Percentiles rank a stretch among this genome's conserved stretches.
phyloP scores from a whole-genome alignment of 2,329 filamentous ascomycete species.

The Amesomyces nigricolor region DNA sequence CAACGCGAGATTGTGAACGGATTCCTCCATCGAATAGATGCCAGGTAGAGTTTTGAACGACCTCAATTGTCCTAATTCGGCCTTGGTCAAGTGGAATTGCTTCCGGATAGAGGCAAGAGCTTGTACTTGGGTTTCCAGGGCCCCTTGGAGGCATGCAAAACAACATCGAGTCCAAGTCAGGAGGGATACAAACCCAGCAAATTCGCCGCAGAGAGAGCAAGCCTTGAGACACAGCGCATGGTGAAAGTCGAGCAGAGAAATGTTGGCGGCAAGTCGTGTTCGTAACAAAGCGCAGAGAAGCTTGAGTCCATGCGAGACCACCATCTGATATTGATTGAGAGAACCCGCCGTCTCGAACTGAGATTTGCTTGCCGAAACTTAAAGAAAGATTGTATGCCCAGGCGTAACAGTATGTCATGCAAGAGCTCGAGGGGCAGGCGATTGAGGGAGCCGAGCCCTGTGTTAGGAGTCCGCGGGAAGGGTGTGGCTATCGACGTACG shows the following conservation, averaged over 20 bases:
- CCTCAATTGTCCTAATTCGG: conserved; percentile 18
- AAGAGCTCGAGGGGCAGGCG: conserved; percentile 32
- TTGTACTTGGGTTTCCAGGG: conserved; percentile 24
- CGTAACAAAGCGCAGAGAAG: conserved; percentile 30
- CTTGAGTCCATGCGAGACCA: conserved; percentile 26
- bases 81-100: conserved; percentile 23
- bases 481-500: conserved; percentile 29
- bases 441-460: conserved; percentile 28
- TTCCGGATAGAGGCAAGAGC: conserved; percentile 21
- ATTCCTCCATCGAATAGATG: conserved; percentile 20
- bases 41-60: conserved; percentile 30
- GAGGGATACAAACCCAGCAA: conserved; percentile 27
- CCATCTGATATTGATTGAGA: conserved; percentile 26
- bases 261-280: conserved; percentile 24
- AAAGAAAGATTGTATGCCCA: conserved; percentile 33
- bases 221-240: conserved; percentile 26
- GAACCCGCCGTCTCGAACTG: conserved; percentile 24
- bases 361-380: conserved; percentile 29
- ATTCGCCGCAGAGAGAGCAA: conserved; percentile 27
- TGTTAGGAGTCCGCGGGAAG: conserved; percentile 23
- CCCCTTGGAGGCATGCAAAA: conserved; percentile 25
- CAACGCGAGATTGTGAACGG: conserved; percentile 1
- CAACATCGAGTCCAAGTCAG: conserved; percentile 30
- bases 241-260: conserved; percentile 27
- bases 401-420: conserved; percentile 25